Percentiles rank a stretch among this genome's conserved stretches.
phyloP scores from a whole-genome alignment of 805 yeast genomes.

The Diddensiella transvaalensis region DNA sequence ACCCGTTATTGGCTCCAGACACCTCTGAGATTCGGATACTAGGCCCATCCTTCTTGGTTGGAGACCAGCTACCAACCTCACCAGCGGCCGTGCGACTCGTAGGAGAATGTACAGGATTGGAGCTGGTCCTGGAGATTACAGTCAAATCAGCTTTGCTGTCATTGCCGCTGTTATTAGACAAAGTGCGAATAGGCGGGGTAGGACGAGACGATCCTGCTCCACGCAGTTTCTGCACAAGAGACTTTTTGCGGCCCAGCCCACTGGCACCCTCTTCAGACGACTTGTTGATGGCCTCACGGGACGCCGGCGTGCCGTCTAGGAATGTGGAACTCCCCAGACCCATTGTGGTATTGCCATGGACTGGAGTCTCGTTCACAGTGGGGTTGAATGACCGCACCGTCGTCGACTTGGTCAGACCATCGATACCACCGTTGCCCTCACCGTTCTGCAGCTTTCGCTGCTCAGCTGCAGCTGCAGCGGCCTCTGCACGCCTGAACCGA shows the following conservation, averaged over 20 bases:
- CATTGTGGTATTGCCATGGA: conserved; percentile 81
- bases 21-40: no score
- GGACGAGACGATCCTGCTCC: conserved; percentile 24
- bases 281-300: conserved; percentile 41
- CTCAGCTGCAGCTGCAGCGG: conserved; percentile 6
- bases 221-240: conserved; percentile 65
- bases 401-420: not conserved
- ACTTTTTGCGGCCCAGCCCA: conserved; percentile 74
- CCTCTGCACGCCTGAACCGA: conserved; percentile 9
- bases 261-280: conserved; percentile 30
- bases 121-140: conserved; percentile 15
- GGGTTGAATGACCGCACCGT: conserved; percentile 57
- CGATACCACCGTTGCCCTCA: not conserved
- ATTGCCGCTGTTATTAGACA: conserved; percentile 4
- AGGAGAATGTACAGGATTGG: conserved; percentile 18
- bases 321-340: conserved; percentile 93
- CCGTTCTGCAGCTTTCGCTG: not conserved
- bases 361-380: conserved; percentile 58
- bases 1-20: conserved; percentile 11
- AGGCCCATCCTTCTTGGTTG: conserved; percentile 9
- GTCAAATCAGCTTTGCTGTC: conserved; percentile 14
- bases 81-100: not conserved
- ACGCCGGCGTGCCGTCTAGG: conserved; percentile 94
- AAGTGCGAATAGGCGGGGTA: conserved; percentile 9
- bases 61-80: conserved; percentile 21